phyloP scores from a whole-genome alignment of 352 stramenopile species.

The Phytophthora constricta region DNA sequence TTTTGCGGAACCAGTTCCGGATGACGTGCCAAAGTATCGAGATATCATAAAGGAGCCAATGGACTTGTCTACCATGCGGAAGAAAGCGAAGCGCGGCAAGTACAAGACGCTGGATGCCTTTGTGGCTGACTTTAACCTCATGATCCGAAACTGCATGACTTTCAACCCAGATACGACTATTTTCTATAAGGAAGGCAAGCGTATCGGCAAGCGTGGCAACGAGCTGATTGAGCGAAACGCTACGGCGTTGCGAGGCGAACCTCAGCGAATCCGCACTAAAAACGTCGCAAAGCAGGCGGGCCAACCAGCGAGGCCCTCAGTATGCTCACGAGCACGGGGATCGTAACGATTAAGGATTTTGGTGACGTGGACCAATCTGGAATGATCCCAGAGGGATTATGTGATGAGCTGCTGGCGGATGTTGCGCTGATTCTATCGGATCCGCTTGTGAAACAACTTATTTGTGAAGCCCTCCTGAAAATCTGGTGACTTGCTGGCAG shows the following conservation, averaged over 20 bases:
- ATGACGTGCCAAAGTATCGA: constrained; percentile 85
- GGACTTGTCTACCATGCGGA: constrained; percentile 86
- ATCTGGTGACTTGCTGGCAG: constrained; percentile 64
- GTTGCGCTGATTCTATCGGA: constrained; percentile 80
- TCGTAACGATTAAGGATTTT: constrained; percentile 72
- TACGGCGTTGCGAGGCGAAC: constrained; percentile 65
- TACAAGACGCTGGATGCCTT: constrained; percentile 87
- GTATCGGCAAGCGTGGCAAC: constrained; percentile 79
- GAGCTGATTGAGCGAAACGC: constrained; percentile 82
- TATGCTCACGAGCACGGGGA: constrained; percentile 75
- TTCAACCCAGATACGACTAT: constrained; percentile 89
- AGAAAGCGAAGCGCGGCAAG: constrained; percentile 78
- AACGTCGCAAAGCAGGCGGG: constrained; percentile 65
- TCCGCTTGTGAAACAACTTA: constrained; percentile 77
- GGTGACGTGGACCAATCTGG: constrained; percentile 78
- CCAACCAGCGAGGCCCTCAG: constrained; percentile 63
- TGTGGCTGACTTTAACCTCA: constrained; percentile 81
- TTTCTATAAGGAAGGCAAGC: constrained; percentile 90
- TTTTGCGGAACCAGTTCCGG: constrained; percentile 85
- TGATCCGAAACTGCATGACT: constrained; percentile 89
- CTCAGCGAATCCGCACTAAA: constrained; percentile 76
- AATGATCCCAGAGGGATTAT: constrained; percentile 86
- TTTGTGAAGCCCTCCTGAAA: constrained; percentile 82
- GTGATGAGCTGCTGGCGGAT: constrained; percentile 78
- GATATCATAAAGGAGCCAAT: constrained; percentile 88